Percentiles rank a stretch among this genome's conserved stretches.
Evolutionary conservation across 257 asterid genomes (phyloP).

Genomic region (Lycium barbarum): DNA sequence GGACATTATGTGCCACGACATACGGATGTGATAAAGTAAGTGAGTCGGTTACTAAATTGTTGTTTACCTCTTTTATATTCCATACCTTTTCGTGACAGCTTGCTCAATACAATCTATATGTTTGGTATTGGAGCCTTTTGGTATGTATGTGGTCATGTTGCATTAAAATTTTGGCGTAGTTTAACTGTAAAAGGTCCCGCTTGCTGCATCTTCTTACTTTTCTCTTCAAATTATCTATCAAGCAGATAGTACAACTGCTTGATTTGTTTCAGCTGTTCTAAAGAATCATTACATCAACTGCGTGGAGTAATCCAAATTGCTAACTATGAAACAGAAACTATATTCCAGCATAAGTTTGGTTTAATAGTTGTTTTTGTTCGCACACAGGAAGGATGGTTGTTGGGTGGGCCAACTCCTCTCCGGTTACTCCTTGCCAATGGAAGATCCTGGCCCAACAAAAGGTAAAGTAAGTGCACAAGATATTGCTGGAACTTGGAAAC

Average conservation of each 20-base stretch:
- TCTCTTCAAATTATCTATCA: not conserved
- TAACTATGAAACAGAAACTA: conserved; percentile 2
- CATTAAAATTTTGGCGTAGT: not conserved
- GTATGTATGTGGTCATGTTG: not conserved
- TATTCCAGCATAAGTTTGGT: conserved; percentile 16
- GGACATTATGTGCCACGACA: conserved; percentile 98
- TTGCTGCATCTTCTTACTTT: not conserved
- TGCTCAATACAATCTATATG: not conserved
- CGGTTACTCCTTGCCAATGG: conserved; percentile 94
- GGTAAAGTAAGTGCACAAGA: conserved; percentile 49
- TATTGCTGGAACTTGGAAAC: conserved; percentile 89
- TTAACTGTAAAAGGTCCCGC: not conserved
- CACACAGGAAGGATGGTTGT: conserved; percentile 66
- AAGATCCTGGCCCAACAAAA: conserved; percentile 79
- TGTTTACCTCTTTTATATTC: not conserved
- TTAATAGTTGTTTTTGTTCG: conserved; percentile 21
- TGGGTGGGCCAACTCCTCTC: conserved; percentile 98
- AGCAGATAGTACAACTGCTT: not conserved
- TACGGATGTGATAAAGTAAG: conserved; percentile 86
- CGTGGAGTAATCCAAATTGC: not conserved
- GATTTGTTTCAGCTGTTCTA: conserved; percentile 14
- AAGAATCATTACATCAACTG: conserved; percentile 13
- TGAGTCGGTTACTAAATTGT: conserved; percentile 21
- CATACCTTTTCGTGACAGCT: not conserved
- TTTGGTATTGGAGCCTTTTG: not conserved